These are phyloP conservation scores for Pseudoscleropodium purum DNA, from an alignment of 225 moss, liverwort and hornwort species.

Conservation along the genomic window DNA sequence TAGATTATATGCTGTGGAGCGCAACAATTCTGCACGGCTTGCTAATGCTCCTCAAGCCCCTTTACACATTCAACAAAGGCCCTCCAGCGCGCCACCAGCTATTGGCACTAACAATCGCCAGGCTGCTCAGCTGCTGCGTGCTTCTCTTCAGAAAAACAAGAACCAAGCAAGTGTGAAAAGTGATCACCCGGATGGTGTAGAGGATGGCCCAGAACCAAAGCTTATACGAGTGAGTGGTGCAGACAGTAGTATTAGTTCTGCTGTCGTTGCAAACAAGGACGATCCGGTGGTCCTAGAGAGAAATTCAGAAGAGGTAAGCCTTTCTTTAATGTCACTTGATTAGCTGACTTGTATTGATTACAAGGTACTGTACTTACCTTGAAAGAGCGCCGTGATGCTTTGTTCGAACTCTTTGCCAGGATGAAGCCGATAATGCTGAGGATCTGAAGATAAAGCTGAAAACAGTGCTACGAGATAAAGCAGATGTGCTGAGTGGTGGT, in stretches of 20 bases:
- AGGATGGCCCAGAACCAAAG: conserved; percentile 65
- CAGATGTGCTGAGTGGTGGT: conserved; percentile 86
- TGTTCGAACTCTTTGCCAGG: conserved; percentile 24
- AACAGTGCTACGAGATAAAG: conserved; percentile 77
- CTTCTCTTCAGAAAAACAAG: conserved; percentile 66
- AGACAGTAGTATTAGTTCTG: conserved; percentile 55
- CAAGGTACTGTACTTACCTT: background rate
- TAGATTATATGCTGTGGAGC: conserved; percentile 57
- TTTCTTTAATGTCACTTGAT: background rate
- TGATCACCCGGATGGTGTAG: conserved; percentile 26
- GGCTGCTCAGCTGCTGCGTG: conserved; percentile 85
- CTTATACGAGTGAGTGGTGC: conserved; percentile 57
- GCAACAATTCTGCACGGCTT: conserved; percentile 48
- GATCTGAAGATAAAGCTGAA: conserved; percentile 87
- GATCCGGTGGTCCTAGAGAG: conserved; percentile 28
- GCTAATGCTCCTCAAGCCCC: conserved; percentile 55
- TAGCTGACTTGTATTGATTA: background rate
- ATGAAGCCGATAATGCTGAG: conserved; percentile 70
- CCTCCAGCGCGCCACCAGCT: conserved; percentile 50
- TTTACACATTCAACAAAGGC: conserved; percentile 46
- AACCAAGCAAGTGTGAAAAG: conserved; percentile 42
- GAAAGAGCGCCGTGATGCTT: background rate
- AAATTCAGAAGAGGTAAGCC: conserved; percentile 59
- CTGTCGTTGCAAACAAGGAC: conserved; percentile 43
- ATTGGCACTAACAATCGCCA: conserved; percentile 62